Conservation (phyloP, 441 rosid species). For the Eruca vesicaria region DNA sequence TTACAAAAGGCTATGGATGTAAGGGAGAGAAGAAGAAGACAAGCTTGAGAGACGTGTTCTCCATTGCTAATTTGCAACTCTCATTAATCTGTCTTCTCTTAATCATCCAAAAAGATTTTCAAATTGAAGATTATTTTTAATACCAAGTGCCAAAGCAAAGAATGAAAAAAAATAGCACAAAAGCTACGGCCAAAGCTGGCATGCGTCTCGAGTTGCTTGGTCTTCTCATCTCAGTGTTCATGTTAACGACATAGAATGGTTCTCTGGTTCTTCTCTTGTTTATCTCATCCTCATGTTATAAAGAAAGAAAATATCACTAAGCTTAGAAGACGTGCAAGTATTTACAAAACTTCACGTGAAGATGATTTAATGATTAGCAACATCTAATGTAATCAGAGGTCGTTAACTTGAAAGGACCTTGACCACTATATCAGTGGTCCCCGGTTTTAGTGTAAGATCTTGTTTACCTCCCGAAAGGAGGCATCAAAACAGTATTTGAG, state of each 20-base stretch:
- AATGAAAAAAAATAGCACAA: conserved; percentile 40
- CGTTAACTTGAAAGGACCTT: no score
- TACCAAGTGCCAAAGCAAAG: conserved; percentile 17
- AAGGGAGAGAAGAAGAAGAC: conserved; percentile 14
- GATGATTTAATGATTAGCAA: not conserved
- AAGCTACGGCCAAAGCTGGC: conserved; percentile 20
- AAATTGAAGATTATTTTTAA: conserved; percentile 1
- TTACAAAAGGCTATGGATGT: conserved; percentile 14
- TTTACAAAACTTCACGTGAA: not conserved
- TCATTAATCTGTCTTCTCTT: not conserved
- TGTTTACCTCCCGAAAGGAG: not conserved
- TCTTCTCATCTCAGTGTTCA: conserved; percentile 2
- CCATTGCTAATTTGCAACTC: conserved; percentile 16
- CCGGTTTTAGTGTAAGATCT: not conserved
- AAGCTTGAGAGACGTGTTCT: conserved; percentile 25
- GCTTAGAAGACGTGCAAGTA: not conserved
- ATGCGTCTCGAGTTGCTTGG: conserved; percentile 6
- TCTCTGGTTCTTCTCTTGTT: conserved; percentile 22
- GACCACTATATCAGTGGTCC: no score
- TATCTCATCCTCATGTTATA: conserved; percentile 45
- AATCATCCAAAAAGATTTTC: not conserved
- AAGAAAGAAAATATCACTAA: conserved; percentile 10
- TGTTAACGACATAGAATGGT: conserved; percentile 18
- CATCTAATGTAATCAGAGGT: not conserved
- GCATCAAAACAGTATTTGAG: no score